Conservation (phyloP, 2,329 filamentous ascomycete species). For the Exophiala sideris region DNA sequence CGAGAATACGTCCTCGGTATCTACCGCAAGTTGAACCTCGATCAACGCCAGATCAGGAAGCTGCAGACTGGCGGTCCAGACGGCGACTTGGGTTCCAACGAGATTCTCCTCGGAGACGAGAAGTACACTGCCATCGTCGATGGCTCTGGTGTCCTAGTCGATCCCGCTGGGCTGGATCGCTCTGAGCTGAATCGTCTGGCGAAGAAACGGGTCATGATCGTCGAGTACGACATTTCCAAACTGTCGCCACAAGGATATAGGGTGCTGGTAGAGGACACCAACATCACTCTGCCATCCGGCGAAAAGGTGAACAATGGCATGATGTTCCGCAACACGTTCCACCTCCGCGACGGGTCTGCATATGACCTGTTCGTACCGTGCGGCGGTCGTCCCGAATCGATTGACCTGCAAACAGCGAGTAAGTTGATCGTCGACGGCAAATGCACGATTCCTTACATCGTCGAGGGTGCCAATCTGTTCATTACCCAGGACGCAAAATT, state of each 20-base stretch:
- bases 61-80: conserved; percentile 97
- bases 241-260: conserved; percentile 86
- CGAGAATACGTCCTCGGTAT: conserved; percentile 95
- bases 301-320: conserved; percentile 89
- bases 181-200: conserved; percentile 81
- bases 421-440: conserved; percentile 90
- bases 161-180: conserved; percentile 83
- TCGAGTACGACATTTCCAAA: conserved; percentile 77
- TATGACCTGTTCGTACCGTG: conserved; percentile 94
- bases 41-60: conserved; percentile 80
- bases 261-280: conserved; percentile 85
- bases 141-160: conserved; percentile 88
- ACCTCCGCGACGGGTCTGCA: conserved; percentile 71
- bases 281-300: conserved; percentile 80
- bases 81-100: conserved; percentile 94
- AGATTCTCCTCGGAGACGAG: conserved; percentile 93
- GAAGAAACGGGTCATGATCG: conserved; percentile 84
- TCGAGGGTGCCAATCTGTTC: conserved; percentile 97
- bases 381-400: conserved; percentile 92
- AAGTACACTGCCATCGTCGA: conserved; percentile 96
- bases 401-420: conserved; percentile 82
- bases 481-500: conserved; percentile 98
- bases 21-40: conserved; percentile 90
- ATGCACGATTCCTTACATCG: conserved; percentile 83
- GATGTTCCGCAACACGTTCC: conserved; percentile 95